Evolutionary conservation across 2,329 filamentous ascomycete species (phyloP).

Genomic region (Lasiodiplodia citricola): DNA sequence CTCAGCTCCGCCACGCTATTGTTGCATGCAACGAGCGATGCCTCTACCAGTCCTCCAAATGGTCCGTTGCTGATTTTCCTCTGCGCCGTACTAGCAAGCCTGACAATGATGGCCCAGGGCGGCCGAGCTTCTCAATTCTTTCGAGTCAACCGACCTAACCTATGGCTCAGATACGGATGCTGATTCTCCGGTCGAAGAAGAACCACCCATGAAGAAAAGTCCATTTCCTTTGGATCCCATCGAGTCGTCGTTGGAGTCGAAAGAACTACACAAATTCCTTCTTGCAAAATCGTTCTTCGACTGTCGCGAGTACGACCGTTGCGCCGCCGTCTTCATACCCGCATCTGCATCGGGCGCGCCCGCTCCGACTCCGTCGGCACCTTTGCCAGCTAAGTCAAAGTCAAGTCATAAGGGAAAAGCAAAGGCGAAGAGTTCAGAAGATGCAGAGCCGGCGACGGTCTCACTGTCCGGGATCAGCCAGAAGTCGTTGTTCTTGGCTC

Average conservation of each 20-base stretch:
- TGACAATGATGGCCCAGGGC: slow-evolving; percentile 65
- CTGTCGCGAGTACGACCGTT: slow-evolving; percentile 92
- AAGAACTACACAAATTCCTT: slow-evolving; percentile 82
- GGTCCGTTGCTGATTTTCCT: slow-evolving; percentile 59
- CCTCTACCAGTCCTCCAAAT: slow-evolving; percentile 95
- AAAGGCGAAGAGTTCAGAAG: slow-evolving; percentile 46
- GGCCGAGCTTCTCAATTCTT: slow-evolving; percentile 87
- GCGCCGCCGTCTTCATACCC: slow-evolving; percentile 86
- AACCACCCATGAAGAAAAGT: slow-evolving; percentile 48
- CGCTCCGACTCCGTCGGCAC: slow-evolving; percentile 48
- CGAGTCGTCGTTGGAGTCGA: slow-evolving; percentile 77
- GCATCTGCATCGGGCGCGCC: slow-evolving; percentile 72
- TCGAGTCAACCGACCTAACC: slow-evolving; percentile 62
- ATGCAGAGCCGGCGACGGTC: slow-evolving; percentile 34
- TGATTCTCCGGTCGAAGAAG: slow-evolving; percentile 64
- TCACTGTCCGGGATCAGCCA: slow-evolving; percentile 70
- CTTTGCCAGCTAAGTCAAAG: slow-evolving; percentile 38
- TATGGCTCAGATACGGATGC: slow-evolving; percentile 63
- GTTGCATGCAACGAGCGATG: slow-evolving; percentile 93
- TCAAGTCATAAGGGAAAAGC: slow-evolving; percentile 64
- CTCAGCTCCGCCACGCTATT: slow-evolving; percentile 81
- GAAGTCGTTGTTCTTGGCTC: slow-evolving; percentile 86
- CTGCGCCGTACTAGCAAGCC: slow-evolving; percentile 19
- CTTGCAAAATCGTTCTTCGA: slow-evolving; percentile 95
- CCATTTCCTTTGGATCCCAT: slow-evolving; percentile 65